Evolutionary conservation across 2,329 filamentous ascomycete genomes (phyloP).

Genomic region (Pseudogymnoascus sp.): DNA sequence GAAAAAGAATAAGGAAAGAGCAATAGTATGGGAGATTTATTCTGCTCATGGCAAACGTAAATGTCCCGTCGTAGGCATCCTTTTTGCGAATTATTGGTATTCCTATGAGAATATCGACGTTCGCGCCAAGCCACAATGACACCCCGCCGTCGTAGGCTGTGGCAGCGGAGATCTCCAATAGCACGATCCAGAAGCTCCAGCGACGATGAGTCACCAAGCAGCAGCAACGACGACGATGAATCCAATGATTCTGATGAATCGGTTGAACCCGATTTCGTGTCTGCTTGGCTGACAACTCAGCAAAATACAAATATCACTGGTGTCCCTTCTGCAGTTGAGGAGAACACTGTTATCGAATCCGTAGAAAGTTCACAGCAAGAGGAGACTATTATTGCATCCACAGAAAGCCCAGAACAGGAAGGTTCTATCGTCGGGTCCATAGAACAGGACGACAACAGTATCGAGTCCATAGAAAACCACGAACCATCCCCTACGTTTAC

Average conservation of each 20-base stretch:
- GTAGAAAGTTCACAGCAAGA: neutral
- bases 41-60: neutral
- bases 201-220: neutral
- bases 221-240: neutral
- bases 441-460: neutral
- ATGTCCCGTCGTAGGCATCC: neutral
- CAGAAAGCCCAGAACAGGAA: neutral
- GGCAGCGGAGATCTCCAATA: neutral
- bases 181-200: neutral
- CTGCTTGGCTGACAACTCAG: neutral
- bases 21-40: neutral
- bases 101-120: neutral
- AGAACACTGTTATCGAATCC: neutral
- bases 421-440: neutral
- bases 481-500: neutral
- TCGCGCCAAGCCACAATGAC: neutral
- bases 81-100: neutral
- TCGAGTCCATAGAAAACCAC: neutral
- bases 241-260: neutral
- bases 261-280: neutral
- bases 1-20: neutral
- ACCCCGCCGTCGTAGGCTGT: conserved; percentile 1
- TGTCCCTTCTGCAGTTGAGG: neutral
- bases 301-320: neutral
- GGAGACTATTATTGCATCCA: neutral